Evolutionary conservation across 352 stramenopile species (phyloP).

Genomic region (Pythium aphanidermatum): DNA sequence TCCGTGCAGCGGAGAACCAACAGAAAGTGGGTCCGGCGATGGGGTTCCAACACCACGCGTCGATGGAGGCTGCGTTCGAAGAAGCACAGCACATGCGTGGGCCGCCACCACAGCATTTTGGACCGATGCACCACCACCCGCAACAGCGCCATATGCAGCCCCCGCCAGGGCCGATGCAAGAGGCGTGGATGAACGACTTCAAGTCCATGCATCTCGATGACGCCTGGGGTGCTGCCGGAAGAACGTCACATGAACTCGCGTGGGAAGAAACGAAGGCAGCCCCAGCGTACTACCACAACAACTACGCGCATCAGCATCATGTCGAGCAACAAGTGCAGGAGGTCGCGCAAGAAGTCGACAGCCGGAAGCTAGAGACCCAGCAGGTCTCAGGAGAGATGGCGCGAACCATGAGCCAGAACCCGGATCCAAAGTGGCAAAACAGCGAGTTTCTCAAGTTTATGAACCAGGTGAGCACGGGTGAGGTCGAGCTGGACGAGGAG

Average conservation of each 20-base stretch:
- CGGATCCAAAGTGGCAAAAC: conserved; percentile 75
- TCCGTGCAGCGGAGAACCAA: conserved; percentile 28
- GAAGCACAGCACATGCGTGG: conserved; percentile 25
- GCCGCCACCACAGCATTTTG: conserved; percentile 7
- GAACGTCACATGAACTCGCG: conserved; percentile 51
- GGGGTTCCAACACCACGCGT: conserved; percentile 35
- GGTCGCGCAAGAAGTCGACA: conserved; percentile 12
- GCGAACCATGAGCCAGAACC: conserved; percentile 70
- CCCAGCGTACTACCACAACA: conserved; percentile 32
- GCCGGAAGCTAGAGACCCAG: conserved; percentile 33
- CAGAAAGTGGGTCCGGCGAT: conserved; percentile 35
- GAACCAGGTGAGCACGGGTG: conserved; percentile 65
- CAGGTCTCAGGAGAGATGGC: conserved; percentile 65
- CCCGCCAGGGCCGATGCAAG: conserved; percentile 28
- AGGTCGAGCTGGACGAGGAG: conserved; percentile 73
- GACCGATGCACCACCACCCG: conserved; percentile 40
- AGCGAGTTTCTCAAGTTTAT: conserved; percentile 87
- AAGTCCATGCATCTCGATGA: conserved; percentile 47
- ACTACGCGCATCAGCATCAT: conserved; percentile 25
- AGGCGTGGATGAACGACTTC: conserved; percentile 70
- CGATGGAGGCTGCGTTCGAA: conserved; percentile 54
- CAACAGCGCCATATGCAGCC: conserved; percentile 22
- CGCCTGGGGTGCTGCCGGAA: conserved; percentile 53
- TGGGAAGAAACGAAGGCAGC: conserved; percentile 52
- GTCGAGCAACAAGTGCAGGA: conserved; percentile 24